Evolutionary conservation across 768 basidiomycete species (phyloP), one percentile per base, ranked within the genome.

Genomic region (Suillus paluster): DNA sequence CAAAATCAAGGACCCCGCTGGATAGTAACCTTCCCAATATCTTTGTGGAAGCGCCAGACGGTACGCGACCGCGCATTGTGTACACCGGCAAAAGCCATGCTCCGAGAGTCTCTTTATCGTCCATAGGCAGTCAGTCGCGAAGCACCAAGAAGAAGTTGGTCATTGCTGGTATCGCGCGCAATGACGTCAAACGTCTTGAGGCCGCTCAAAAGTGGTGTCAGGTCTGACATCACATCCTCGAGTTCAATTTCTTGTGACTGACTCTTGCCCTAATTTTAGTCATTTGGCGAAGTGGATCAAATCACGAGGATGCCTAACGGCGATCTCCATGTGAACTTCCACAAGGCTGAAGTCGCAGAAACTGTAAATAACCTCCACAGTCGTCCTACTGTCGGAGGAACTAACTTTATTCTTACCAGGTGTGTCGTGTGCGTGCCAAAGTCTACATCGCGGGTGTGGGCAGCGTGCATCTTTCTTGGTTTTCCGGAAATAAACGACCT

Each of bases 401-500:
- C 62, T 68, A 42, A 66, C 66, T 67, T 17, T 33, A 14, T 61
- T 36, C 36, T 45, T 57, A 10, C 21, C 62, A 92, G 90, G 90
- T 92, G 3, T 93, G 91, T 70, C 89, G 91, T 44, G 74, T 93
- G 61, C 86, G 89, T 65, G 91, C 91, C 56, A 84, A 84, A 70
- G 91, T 93, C 2, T 80, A 83, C 68, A 92, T 93, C 61, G 75
- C 82, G 42, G 88, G 89, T 52, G 91, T 89, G 10, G 91, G 91
- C 63, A 91, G 90, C 71, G 91, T 92, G 36, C 82, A 86, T 66
- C 77, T 93, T 59, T 92, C 91, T 39, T 92, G 91, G 90, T 83
- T 78, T 61, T 79, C 84, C 12, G 88, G 89, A 61, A 82, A 82
- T 68, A 77, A 71, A 63, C 78, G 77, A 60, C 75, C 67, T 58